phyloP scores from a whole-genome alignment of 768 basidiomycete genomes.

The Lactarius akahatsu region DNA sequence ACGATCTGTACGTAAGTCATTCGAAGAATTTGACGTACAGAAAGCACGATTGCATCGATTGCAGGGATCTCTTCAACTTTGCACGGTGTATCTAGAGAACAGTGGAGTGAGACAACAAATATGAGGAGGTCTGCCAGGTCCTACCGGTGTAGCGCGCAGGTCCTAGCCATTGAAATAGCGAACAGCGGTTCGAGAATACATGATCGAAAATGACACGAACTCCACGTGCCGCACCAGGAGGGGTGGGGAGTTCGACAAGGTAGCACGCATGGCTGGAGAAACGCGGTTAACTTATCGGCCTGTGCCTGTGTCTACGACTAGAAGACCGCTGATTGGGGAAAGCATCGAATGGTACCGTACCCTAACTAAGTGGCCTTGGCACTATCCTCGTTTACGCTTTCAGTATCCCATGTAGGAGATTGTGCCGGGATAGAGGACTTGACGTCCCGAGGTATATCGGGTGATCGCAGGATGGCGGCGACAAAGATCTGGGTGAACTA shows the following conservation, averaged over 20 bases:
- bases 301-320: too few relatives aligned
- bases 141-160: conserved; percentile 38
- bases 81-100: conserved; percentile 37
- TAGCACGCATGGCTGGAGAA: conserved; percentile 40
- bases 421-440: conserved; percentile 24
- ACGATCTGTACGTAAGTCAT: background rate
- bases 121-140: conserved; percentile 6
- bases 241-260: conserved; percentile 40
- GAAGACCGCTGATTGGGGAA: background rate
- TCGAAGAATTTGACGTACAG: conserved; percentile 36
- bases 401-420: conserved; percentile 18
- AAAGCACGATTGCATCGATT: conserved; percentile 49
- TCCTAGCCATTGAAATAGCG: conserved; percentile 35
- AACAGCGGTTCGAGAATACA: conserved; percentile 40
- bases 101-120: background rate
- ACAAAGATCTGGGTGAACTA: conserved; percentile 10
- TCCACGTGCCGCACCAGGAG: conserved; percentile 37
- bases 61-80: conserved; percentile 45
- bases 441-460: conserved; percentile 19
- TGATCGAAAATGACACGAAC: conserved; percentile 42
- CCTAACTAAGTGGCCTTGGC: conserved; percentile 28
- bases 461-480: background rate
- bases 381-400: conserved; percentile 12
- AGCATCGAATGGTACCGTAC: conserved; percentile 1
- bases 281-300: background rate